Conservation (phyloP, 768 basidiomycete genomes). For the Chalciporus piperatus region DNA sequence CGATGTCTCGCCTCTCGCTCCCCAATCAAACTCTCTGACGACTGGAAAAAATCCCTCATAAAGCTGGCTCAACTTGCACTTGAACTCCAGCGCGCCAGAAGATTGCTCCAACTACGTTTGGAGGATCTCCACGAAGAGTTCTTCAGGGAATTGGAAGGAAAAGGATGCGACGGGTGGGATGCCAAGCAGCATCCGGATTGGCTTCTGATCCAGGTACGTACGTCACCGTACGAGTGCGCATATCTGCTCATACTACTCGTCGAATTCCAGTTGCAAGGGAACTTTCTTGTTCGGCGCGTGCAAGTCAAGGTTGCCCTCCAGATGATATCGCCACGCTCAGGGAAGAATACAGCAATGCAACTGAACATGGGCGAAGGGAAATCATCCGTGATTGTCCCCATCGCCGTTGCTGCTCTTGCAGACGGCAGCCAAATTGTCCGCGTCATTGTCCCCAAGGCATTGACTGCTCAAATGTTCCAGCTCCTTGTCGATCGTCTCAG, state of each 20-base stretch:
- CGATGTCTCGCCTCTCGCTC: slow-evolving; percentile 22
- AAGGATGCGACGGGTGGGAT: slow-evolving; percentile 9
- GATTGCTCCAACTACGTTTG: slow-evolving; percentile 24
- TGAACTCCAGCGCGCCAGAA: slow-evolving; percentile 32
- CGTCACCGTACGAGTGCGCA: not conserved
- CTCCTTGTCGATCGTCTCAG: slow-evolving; percentile 32
- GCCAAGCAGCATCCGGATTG: slow-evolving; percentile 32
- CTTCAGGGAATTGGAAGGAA: slow-evolving; percentile 16
- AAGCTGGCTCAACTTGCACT: slow-evolving; percentile 27
- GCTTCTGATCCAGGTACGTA: slow-evolving; percentile 39
- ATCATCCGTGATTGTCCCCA: slow-evolving; percentile 42
- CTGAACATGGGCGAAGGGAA: slow-evolving; percentile 58
- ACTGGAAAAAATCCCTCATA: slow-evolving; percentile 30
- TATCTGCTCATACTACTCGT: too few relatives aligned
- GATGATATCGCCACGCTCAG: slow-evolving; percentile 40
- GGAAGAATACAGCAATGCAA: slow-evolving; percentile 39
- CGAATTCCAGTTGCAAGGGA: slow-evolving; percentile 37
- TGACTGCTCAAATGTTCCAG: slow-evolving; percentile 44
- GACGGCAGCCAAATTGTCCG: slow-evolving; percentile 41
- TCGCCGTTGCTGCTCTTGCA: slow-evolving; percentile 39
- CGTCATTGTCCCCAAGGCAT: slow-evolving; percentile 44
- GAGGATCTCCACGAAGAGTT: slow-evolving; percentile 28
- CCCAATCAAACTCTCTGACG: not conserved
- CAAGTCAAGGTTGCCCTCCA: slow-evolving; percentile 39
- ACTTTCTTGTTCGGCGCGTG: slow-evolving; percentile 38